phyloP scores from a whole-genome alignment of 2,329 filamentous ascomycete genomes.

The Pestalotiopsis sp. region DNA sequence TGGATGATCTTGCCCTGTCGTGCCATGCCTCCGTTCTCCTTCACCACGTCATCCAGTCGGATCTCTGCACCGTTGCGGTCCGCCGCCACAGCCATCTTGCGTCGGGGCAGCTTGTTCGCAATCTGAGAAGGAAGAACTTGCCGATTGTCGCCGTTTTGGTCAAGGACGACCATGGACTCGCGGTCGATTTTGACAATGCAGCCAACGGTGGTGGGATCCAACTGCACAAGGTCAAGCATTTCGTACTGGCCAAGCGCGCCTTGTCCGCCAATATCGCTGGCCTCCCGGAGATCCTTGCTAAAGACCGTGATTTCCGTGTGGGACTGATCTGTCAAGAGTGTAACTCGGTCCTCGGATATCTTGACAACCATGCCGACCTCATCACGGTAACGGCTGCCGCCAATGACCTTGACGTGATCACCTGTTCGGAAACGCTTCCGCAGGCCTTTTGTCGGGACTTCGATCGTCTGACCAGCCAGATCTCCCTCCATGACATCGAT shows the following conservation, averaged over 20 bases:
- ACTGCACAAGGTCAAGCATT: constrained; percentile 89
- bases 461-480: constrained; percentile 79
- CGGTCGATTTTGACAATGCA: constrained; percentile 95
- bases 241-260: constrained; percentile 85
- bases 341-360: constrained; percentile 89
- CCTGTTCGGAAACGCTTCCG: constrained; percentile 91
- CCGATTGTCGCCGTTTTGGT: constrained; percentile 83
- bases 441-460: constrained; percentile 88
- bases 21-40: constrained; percentile 83
- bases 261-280: constrained; percentile 86
- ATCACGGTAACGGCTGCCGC: constrained; percentile 89
- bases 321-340: constrained; percentile 87
- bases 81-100: constrained; percentile 83
- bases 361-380: constrained; percentile 97
- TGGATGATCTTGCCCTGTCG: constrained; percentile 88
- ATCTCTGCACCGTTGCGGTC: constrained; percentile 95
- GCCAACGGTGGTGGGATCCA: constrained; percentile 88
- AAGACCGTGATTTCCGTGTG: constrained; percentile 96
- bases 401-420: constrained; percentile 98
- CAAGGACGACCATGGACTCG: constrained; percentile 84
- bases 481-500: constrained; percentile 82
- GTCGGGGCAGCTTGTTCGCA: constrained; percentile 80
- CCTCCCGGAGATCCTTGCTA: constrained; percentile 92
- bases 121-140: constrained; percentile 89
- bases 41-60: constrained; percentile 85